Conservation (phyloP, 257 asterid genomes). For the Salvia hispanica region DNA sequence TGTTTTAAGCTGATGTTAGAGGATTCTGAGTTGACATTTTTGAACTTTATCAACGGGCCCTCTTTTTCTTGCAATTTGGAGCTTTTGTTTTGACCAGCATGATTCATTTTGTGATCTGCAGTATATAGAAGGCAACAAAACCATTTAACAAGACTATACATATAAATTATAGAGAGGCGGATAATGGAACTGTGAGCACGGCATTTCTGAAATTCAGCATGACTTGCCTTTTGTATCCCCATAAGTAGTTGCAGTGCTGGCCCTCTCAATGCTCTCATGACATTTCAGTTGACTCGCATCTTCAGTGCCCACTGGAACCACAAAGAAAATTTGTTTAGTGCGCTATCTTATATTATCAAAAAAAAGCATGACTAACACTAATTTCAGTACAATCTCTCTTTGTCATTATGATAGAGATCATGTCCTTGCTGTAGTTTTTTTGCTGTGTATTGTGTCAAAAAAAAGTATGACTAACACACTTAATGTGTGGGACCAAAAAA, state of each 20-base stretch:
- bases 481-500: too few species aligned
- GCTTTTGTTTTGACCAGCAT: slow-evolving; percentile 48
- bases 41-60: slow-evolving; percentile 39
- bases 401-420: neutral
- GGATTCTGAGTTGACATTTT: slow-evolving; percentile 36
- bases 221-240: slow-evolving; percentile 33
- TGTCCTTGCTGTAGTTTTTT: too few species aligned
- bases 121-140: neutral
- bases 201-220: neutral
- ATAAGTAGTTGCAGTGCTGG: slow-evolving; percentile 25
- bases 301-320: slow-evolving; percentile 33
- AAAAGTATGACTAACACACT: too few species aligned
- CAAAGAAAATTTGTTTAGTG: neutral
- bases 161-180: neutral
- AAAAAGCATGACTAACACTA: neutral
- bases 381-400: neutral
- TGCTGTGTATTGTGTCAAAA: too few species aligned
- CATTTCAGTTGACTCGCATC: slow-evolving; percentile 32
- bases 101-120: slow-evolving; percentile 39
- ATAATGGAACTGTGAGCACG: neutral
- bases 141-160: slow-evolving; percentile 1
- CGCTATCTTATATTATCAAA: neutral
- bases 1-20: slow-evolving; percentile 37
- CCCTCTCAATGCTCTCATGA: slow-evolving; percentile 27
- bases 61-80: slow-evolving; percentile 44